Percentiles rank a stretch among this genome's conserved stretches.
Evolutionary conservation across 371 early-diverging fungal genomes (phyloP).

Genomic region (Mucor plumbeus): DNA sequence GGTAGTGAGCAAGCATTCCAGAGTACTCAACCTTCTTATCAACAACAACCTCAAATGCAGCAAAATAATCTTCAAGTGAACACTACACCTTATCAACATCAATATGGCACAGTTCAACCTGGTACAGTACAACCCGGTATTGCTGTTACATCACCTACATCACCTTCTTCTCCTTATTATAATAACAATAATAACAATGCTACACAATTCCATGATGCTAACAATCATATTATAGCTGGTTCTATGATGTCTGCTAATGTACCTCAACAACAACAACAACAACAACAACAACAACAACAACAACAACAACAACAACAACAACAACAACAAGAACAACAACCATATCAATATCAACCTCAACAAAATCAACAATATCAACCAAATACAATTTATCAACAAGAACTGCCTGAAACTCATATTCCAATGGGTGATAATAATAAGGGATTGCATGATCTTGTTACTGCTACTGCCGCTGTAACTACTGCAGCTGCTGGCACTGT

Average conservation of each 20-base stretch:
- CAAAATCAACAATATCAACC: slow-evolving; percentile 15
- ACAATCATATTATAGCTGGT: slow-evolving; percentile 26
- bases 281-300: background rate
- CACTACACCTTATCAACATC: slow-evolving; percentile 16
- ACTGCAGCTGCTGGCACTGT: slow-evolving; percentile 23
- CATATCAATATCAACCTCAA: slow-evolving; percentile 14
- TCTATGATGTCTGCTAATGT: slow-evolving; percentile 21
- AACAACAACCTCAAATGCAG: slow-evolving; percentile 20
- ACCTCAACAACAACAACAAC: background rate
- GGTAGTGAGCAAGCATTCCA: slow-evolving; percentile 40
- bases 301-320: slow-evolving; percentile 9
- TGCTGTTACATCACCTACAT: slow-evolving; percentile 9
- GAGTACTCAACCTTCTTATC: slow-evolving; percentile 4
- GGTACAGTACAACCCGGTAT: too few relatives aligned
- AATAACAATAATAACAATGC: slow-evolving; percentile 1
- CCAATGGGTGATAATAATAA: background rate
- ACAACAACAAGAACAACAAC: slow-evolving; percentile 9
- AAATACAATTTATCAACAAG: background rate
- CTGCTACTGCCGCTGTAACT: slow-evolving; percentile 11
- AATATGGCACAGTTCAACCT: slow-evolving; percentile 19
- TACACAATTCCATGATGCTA: slow-evolving; percentile 22
- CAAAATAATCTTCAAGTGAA: slow-evolving; percentile 8
- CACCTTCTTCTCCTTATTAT: slow-evolving; percentile 16
- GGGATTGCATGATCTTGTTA: slow-evolving; percentile 16
- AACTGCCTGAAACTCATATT: background rate